These are phyloP conservation scores for Comarum palustre DNA, from an alignment of 306 rosid genomes.

Conservation along the genomic window DNA sequence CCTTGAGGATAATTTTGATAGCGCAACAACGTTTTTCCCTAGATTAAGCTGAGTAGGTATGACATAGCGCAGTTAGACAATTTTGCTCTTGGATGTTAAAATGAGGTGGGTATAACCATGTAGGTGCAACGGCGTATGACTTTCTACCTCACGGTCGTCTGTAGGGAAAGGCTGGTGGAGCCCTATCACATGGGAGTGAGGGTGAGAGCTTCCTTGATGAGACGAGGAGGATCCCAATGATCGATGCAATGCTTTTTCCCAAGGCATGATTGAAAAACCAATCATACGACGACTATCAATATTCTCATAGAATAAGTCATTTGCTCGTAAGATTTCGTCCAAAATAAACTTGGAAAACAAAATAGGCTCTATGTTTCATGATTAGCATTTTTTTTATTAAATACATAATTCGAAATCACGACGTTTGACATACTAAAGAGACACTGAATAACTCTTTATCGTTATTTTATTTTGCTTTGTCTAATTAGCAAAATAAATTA, in stretches of 20 bases:
- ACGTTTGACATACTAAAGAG: no score
- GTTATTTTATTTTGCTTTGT: no score
- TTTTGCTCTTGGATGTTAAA: slow-evolving; percentile 6
- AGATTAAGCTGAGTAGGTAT: neutral
- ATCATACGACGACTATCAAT: neutral
- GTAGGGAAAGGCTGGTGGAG: slow-evolving; percentile 38
- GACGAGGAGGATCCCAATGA: neutral
- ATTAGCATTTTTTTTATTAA: no score
- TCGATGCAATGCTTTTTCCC: slow-evolving; percentile 19
- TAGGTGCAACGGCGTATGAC: slow-evolving; percentile 50
- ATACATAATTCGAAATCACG: no score
- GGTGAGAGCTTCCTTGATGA: neutral
- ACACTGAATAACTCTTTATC: no score
- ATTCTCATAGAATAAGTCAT: neutral
- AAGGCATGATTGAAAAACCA: slow-evolving; percentile 21
- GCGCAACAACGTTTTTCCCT: slow-evolving; percentile 1
- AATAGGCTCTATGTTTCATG: no score
- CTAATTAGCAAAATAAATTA: neutral
- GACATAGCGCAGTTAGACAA: neutral
- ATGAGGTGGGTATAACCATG: neutral
- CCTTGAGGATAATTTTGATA: neutral
- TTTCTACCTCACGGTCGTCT: slow-evolving; percentile 40
- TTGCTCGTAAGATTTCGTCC: no score
- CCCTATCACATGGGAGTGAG: slow-evolving; percentile 52
- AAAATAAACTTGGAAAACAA: no score